Percentiles rank a stretch among this genome's conserved stretches.
These are phyloP conservation scores for Pseudopithomyces chartarum DNA, from an alignment of 2,329 filamentous ascomycete species.

Conservation along the genomic window DNA sequence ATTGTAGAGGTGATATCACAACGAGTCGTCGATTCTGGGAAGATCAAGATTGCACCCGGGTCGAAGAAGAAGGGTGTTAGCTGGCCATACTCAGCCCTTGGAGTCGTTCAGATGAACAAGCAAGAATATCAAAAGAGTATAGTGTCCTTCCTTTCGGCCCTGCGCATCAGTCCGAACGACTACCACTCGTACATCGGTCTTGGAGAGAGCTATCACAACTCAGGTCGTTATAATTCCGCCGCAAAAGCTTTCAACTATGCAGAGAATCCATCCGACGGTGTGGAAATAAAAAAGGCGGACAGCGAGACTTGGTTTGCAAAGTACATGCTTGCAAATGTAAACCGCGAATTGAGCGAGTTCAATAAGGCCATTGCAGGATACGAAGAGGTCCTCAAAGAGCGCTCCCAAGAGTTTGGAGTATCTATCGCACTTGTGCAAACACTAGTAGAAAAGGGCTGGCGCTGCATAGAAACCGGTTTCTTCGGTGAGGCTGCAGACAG, in stretches of 20 bases:
- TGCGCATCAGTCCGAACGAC: slow-evolving; percentile 81
- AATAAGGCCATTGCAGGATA: slow-evolving; percentile 82
- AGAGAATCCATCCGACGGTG: slow-evolving; percentile 70
- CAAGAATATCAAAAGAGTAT: slow-evolving; percentile 89
- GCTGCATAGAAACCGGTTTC: slow-evolving; percentile 78
- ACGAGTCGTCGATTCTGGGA: slow-evolving; percentile 92
- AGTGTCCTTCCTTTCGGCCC: slow-evolving; percentile 86
- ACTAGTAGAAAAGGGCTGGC: slow-evolving; percentile 78
- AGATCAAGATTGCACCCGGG: slow-evolving; percentile 85
- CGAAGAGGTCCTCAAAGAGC: slow-evolving; percentile 69
- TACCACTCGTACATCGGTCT: slow-evolving; percentile 97
- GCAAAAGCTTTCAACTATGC: slow-evolving; percentile 89
- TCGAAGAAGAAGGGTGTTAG: slow-evolving; percentile 92
- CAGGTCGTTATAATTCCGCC: slow-evolving; percentile 90
- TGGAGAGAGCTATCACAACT: slow-evolving; percentile 96
- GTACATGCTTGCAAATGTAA: slow-evolving; percentile 96
- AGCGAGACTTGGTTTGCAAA: slow-evolving; percentile 91
- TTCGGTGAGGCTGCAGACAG: slow-evolving; percentile 82
- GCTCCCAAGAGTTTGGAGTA: slow-evolving; percentile 81
- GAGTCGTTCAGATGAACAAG: slow-evolving; percentile 92
- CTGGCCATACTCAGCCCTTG: slow-evolving; percentile 93
- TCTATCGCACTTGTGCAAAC: slow-evolving; percentile 87
- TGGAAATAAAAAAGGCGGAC: slow-evolving; percentile 56
- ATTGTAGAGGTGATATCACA: slow-evolving; percentile 91
- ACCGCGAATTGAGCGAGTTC: slow-evolving; percentile 87